A percentile compares a stretch with the other conserved stretches of the same genome.
Evolutionary conservation across 2,329 filamentous ascomycete species (phyloP).

Genomic region (Seiridium cupressi): DNA sequence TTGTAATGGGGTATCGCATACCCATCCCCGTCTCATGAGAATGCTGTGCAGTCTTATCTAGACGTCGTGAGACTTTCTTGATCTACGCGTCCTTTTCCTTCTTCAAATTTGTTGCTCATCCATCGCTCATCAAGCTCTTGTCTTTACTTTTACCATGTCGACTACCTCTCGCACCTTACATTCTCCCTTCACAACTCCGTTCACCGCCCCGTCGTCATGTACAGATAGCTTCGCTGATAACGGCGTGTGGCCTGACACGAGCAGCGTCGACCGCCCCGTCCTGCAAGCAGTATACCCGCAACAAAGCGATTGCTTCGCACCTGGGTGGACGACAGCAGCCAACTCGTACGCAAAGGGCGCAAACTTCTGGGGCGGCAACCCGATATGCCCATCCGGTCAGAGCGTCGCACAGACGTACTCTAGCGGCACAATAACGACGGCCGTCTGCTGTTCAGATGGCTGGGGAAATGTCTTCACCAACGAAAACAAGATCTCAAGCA

Average conservation of each 20-base stretch:
- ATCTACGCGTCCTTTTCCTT: background rate
- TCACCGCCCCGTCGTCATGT: background rate
- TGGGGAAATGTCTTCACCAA: background rate
- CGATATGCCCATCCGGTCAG: background rate
- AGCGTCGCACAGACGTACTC: background rate
- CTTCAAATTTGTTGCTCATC: background rate
- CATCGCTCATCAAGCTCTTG: background rate
- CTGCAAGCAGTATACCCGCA: background rate
- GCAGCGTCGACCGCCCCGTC: background rate
- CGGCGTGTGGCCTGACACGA: background rate
- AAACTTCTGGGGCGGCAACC: background rate
- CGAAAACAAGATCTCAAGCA: background rate
- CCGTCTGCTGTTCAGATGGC: background rate
- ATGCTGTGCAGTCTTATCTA: background rate
- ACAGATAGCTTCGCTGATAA: background rate
- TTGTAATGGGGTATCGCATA: slow-evolving; percentile 10
- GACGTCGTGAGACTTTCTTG: background rate
- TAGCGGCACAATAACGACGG: background rate
- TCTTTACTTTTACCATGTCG: background rate
- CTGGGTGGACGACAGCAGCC: background rate
- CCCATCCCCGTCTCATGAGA: slow-evolving; percentile 2
- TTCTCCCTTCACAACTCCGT: background rate
- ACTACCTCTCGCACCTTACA: slow-evolving; percentile 2
- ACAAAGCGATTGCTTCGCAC: background rate
- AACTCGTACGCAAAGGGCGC: background rate